A percentile compares a stretch with the other conserved stretches of the same genome.
These are phyloP conservation scores for Lenzites betulinus DNA, from an alignment of 768 basidiomycete species.

Conservation along the genomic window DNA sequence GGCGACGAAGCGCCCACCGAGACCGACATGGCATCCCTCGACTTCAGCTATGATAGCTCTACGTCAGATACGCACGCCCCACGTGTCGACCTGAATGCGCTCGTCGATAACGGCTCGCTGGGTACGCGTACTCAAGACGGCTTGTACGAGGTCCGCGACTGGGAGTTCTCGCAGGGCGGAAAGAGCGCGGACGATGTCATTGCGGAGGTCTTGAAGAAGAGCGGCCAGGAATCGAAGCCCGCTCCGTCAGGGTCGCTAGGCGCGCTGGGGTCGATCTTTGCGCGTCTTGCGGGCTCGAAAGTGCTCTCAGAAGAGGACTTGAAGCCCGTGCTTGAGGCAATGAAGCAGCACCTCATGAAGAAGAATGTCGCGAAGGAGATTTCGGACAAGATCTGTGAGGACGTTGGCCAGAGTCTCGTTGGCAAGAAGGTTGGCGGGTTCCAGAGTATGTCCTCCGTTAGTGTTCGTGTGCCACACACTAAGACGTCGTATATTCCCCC, in stretches of 20 bases:
- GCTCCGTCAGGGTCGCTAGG: constrained; percentile 49
- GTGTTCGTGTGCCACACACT: neutral
- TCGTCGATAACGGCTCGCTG: constrained; percentile 71
- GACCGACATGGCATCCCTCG: constrained; percentile 89
- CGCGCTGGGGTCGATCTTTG: constrained; percentile 76
- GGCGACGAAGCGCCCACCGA: constrained; percentile 79
- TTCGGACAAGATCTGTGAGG: constrained; percentile 90
- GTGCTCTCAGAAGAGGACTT: constrained; percentile 80
- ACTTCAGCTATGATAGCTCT: constrained; percentile 72
- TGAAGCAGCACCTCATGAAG: constrained; percentile 98
- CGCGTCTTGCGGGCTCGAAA: constrained; percentile 84
- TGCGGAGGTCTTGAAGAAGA: constrained; percentile 54
- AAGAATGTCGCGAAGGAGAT: constrained; percentile 99
- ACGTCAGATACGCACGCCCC: constrained; percentile 37
- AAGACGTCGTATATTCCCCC: constrained; percentile 14
- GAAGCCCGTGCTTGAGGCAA: constrained; percentile 84
- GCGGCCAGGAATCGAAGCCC: constrained; percentile 26
- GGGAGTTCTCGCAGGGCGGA: constrained; percentile 62
- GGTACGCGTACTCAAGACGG: constrained; percentile 77
- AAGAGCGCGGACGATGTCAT: constrained; percentile 53
- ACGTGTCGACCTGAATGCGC: constrained; percentile 52
- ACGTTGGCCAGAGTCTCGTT: constrained; percentile 85
- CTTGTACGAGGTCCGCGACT: constrained; percentile 76
- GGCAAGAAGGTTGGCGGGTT: constrained; percentile 92
- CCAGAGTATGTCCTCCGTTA: constrained; percentile 60